Conservation (phyloP, 140 eudicot genomes). For the Anethum foeniculum region DNA sequence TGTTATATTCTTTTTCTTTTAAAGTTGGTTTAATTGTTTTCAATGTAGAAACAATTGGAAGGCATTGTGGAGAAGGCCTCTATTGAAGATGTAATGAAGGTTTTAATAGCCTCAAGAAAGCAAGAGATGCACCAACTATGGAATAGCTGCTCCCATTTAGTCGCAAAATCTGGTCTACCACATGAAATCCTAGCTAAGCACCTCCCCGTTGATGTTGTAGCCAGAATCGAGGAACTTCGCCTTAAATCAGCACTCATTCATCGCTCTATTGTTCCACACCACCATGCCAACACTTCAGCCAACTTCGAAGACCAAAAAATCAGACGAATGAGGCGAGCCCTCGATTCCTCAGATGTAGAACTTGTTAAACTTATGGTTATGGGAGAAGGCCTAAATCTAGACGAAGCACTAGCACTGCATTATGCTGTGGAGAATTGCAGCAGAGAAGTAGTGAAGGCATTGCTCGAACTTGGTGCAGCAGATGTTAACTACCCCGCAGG, state of each 20-base stretch:
- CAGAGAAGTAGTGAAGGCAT: conserved; percentile 85
- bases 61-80: conserved; percentile 96
- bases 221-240: conserved; percentile 81
- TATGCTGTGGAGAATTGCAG: conserved; percentile 83
- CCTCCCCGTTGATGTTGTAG: conserved; percentile 67
- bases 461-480: conserved; percentile 91
- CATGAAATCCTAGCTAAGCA: conserved; percentile 90
- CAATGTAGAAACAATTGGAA: conserved; percentile 76
- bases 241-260: conserved; percentile 70
- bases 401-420: conserved; percentile 80
- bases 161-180: conserved; percentile 93
- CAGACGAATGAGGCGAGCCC: conserved; percentile 87
- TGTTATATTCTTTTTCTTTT: neutral
- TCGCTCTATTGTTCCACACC: conserved; percentile 46
- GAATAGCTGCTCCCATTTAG: conserved; percentile 88
- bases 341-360: conserved; percentile 92
- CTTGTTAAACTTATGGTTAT: conserved; percentile 97
- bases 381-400: conserved; percentile 95
- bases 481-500: conserved; percentile 93
- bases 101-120: conserved; percentile 86
- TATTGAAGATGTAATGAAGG: conserved; percentile 98
- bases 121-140: conserved; percentile 97
- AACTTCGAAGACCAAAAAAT: conserved; percentile 86
- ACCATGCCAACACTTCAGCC: conserved; percentile 41
- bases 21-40: neutral